Percentiles rank a stretch among this genome's conserved stretches.
Evolutionary conservation across 441 rosid genomes (phyloP).

Genomic region (Bruguiera hainesii): DNA sequence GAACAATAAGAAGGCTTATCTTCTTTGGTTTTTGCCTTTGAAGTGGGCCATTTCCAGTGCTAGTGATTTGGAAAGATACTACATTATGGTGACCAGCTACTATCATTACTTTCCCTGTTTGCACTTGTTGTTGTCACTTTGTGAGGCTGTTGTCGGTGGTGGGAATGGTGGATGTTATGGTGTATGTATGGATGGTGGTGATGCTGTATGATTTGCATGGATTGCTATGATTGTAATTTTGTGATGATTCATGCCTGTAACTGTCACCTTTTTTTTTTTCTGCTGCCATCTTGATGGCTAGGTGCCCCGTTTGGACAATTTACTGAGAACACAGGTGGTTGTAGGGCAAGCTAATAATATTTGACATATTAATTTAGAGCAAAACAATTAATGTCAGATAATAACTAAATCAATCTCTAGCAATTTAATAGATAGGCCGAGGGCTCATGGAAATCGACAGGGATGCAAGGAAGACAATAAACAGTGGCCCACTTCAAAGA

Average conservation of each 20-base stretch:
- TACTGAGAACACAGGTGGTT: no score
- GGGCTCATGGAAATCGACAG: no score
- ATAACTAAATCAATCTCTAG: no score
- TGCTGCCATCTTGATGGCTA: conserved; percentile 12
- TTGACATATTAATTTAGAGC: no score
- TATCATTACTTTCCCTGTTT: conserved; percentile 21
- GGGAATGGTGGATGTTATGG: conserved; percentile 23
- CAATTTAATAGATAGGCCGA: no score
- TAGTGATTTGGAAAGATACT: no score
- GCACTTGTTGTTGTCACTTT: conserved; percentile 13
- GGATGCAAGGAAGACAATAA: no score
- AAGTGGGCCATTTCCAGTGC: conserved; percentile 19
- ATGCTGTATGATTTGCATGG: conserved; percentile 29
- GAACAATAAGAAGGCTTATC: conserved; percentile 31
- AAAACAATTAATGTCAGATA: no score
- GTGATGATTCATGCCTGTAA: conserved; percentile 24
- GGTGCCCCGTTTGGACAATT: background rate
- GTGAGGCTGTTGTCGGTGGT: conserved; percentile 24
- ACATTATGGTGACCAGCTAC: no score
- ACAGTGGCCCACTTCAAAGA: no score
- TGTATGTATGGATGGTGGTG: conserved; percentile 21
- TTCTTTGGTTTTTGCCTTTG: conserved; percentile 17
- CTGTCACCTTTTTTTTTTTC: background rate
- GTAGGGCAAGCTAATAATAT: no score
- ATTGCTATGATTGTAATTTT: conserved; percentile 18